These are phyloP conservation scores for Teratosphaeria pseudoeucalypti DNA, from an alignment of 2,329 filamentous ascomycete species.

Conservation along the genomic window DNA sequence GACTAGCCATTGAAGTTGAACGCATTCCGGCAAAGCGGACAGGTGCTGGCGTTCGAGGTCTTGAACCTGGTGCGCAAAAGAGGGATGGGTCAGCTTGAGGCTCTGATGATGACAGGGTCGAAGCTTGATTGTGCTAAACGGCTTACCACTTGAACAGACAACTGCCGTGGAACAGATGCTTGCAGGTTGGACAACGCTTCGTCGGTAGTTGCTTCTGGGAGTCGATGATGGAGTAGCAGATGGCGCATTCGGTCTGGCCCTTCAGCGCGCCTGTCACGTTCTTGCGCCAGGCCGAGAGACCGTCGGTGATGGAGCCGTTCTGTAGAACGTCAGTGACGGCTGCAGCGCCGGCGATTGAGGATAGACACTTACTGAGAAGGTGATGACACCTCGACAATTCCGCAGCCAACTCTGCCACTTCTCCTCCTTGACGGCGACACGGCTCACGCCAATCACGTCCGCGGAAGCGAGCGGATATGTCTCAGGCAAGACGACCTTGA, in stretches of 20 bases:
- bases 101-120: neutral
- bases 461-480: slow-evolving; percentile 77
- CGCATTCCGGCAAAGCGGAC: slow-evolving; percentile 27
- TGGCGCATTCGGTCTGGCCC: slow-evolving; percentile 89
- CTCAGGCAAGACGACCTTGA: slow-evolving; percentile 68
- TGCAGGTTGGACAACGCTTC: slow-evolving; percentile 85
- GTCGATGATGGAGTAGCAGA: slow-evolving; percentile 71
- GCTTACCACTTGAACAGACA: slow-evolving; percentile 79
- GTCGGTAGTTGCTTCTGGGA: slow-evolving; percentile 82
- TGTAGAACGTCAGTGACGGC: slow-evolving; percentile 15
- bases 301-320: slow-evolving; percentile 81
- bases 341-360: too few species aligned
- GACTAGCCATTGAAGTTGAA: slow-evolving; percentile 5
- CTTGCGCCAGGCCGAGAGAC: slow-evolving; percentile 69
- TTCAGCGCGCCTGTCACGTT: slow-evolving; percentile 84
- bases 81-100: neutral
- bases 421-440: slow-evolving; percentile 78
- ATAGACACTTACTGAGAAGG: slow-evolving; percentile 55
- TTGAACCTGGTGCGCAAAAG: slow-evolving; percentile 47
- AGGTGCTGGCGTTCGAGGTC: slow-evolving; percentile 81
- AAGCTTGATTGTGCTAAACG: neutral
- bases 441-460: slow-evolving; percentile 63
- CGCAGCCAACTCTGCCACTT: slow-evolving; percentile 91
- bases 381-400: slow-evolving; percentile 83
- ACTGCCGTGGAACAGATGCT: slow-evolving; percentile 79